Conservation (phyloP, 768 basidiomycete species). For the Mycena rebaudengoi region DNA sequence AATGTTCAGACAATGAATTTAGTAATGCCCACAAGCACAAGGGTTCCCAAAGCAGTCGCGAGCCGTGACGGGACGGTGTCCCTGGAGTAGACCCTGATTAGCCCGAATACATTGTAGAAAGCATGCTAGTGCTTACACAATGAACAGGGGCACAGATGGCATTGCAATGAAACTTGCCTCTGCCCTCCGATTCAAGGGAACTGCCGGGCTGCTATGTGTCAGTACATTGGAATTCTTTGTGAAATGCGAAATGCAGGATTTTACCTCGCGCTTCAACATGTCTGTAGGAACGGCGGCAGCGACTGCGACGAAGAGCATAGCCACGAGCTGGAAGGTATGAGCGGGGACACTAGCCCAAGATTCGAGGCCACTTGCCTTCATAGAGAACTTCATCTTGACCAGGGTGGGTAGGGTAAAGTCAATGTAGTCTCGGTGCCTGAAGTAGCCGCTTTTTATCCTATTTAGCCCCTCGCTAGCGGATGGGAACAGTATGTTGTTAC, state of each 20-base stretch:
- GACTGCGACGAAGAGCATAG: no score
- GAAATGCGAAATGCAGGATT: neutral
- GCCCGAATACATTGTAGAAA: no score
- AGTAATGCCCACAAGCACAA: neutral
- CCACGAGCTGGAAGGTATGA: conserved; percentile 2
- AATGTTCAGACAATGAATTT: neutral
- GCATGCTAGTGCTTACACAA: no score
- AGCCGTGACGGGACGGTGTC: no score
- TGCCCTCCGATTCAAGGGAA: neutral
- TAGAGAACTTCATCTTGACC: neutral
- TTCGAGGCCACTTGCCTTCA: neutral
- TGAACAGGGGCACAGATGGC: no score
- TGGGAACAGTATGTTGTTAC: no score
- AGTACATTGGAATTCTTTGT: neutral
- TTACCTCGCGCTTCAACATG: conserved; percentile 1
- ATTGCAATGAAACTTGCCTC: no score
- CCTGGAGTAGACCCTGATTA: no score
- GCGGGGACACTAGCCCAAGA: neutral
- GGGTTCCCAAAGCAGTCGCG: conserved; percentile 1
- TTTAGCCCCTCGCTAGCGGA: no score
- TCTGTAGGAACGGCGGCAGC: conserved; percentile 2
- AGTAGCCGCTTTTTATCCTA: no score
- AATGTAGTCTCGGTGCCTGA: neutral
- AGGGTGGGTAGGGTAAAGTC: conserved; percentile 1
- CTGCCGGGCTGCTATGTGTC: neutral